Evolutionary conservation across 306 rosid genomes (phyloP), one percentile per base, ranked within the genome.

Genomic region (Cucurbita pepo): DNA sequence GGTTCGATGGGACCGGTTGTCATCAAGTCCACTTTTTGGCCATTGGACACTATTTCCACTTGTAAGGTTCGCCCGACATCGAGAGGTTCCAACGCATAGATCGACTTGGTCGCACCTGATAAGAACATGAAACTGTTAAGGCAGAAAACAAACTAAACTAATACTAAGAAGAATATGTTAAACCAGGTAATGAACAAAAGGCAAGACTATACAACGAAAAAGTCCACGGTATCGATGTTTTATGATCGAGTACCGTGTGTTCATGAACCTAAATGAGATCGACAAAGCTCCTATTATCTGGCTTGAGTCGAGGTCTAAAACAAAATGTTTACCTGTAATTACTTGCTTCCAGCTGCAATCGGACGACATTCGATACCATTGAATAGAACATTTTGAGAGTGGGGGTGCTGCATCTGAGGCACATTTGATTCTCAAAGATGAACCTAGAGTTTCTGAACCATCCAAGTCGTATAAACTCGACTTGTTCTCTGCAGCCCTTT

Each of bases 61-160:
- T 89, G 94, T 61, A 93, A 85, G 79, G 83, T 81, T 81, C 98
- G 84, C 59, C 97, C 97, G 64, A 90, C 94, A 81, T 93, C 98
- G 54, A 82, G 81, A n/a, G 98, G 98, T 50, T 93, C 98, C 7
- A 95, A 96, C 66, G 98, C 92, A 76, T 93, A 93, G 44, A 76
- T 63, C 54, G 87, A 79, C 77, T 82, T 86, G 73, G 54, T 64
- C 74, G 94, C 96, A 79, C 98, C 96, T 93, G 85, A 81, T 58
- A 71, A 80, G 65, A 41, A 59, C 16, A 65, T 56, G 55, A 71
- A 77, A 80, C 53, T 6, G 51, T 72, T n/a, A 43, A 37, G 66
- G 58, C 13, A 0, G 30, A 5, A 37, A 18, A 64, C 71, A 62
- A 37, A 16, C 1, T 2, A 2, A 62, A 38, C 50, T 62, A 16